phyloP scores from a whole-genome alignment of 2,329 filamentous ascomycete species.

The Trichothecium roseum region DNA sequence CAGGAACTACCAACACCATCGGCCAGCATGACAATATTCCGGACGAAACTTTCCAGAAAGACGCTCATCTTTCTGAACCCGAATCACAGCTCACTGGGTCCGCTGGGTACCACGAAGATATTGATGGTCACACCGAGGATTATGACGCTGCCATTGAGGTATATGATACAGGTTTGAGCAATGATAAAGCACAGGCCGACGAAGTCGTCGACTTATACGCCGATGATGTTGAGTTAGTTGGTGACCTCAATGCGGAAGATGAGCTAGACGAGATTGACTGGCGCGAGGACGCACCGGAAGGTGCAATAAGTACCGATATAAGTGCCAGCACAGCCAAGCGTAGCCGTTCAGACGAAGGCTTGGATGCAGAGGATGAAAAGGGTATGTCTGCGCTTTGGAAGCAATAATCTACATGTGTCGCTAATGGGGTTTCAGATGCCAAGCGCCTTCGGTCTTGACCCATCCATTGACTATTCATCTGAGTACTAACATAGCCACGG shows the following conservation, averaged over 20 bases:
- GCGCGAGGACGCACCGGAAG: conserved; percentile 13
- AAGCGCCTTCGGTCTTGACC: conserved; percentile 14
- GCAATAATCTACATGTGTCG: background rate
- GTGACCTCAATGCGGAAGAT: conserved; percentile 4
- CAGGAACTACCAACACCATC: too few relatives aligned
- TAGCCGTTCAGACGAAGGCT: conserved; percentile 11
- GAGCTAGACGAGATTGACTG: conserved; percentile 15
- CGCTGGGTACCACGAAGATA: too few relatives aligned
- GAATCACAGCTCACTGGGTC: too few relatives aligned
- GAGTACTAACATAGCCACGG: background rate
- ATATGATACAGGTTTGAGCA: too few relatives aligned
- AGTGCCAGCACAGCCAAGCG: conserved; percentile 9
- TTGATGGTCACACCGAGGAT: too few relatives aligned
- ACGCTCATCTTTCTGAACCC: too few relatives aligned
- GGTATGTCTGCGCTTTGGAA: conserved; percentile 7
- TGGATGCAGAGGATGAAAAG: conserved; percentile 11
- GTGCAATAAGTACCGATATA: conserved; percentile 5
- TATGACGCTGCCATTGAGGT: too few relatives aligned
- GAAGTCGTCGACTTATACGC: background rate
- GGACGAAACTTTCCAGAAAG: too few relatives aligned
- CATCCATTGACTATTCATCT: background rate
- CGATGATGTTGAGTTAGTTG: background rate
- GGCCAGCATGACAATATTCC: too few relatives aligned
- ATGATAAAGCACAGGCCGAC: background rate
- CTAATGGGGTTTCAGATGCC: conserved; percentile 11